Evolutionary conservation across 1,139 yeast genomes (phyloP), one percentile per base, ranked within the genome.

Genomic region (Arxiozyma slooffiae): DNA sequence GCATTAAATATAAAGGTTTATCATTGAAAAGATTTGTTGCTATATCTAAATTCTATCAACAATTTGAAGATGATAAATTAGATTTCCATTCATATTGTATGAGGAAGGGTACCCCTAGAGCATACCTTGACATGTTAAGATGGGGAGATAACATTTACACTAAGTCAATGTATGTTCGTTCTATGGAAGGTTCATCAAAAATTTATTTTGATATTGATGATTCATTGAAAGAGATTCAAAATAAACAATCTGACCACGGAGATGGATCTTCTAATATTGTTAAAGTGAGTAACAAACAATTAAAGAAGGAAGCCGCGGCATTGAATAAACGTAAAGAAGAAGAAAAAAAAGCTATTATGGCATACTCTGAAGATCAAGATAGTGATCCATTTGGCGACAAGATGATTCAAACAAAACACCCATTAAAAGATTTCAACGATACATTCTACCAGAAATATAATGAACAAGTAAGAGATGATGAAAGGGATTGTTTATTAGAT

Each of bases 31-130:
- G 98, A 61, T 88, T 77, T 64, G 68, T 72, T 40, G 82, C 89
- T 0, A 76, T 89, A 37, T 72, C 81, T 49, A 80, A 81, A 54
- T 77, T 85, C 34, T 88, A 82, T 68, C 76, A 79, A 48, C 85
- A 80, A 52, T 88, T 82, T 68, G 78, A 73, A 64, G 80, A 79
- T 55, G 98, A 94, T 63, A 97, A 92, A 69, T 78, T 85, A 59
- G 99, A 92, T 66, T 92, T 92, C 81, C 98, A 92, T 67, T 82
- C 85, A 44, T 92, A 88, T 67, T 85, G 96, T 66, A 79, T 87
- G 75, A 80, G 97, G 70, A 81, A 85, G 60, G 97, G 97, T 17
- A 87, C 97, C 5, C 83, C 94, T 26, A 77, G 95, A 55, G 83
- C 92, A 23, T 92, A 92, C 63, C 60, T 86, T 39, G 82, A 80